Conservation (phyloP, 768 basidiomycete species). For the Coprinellus micaceus region DNA sequence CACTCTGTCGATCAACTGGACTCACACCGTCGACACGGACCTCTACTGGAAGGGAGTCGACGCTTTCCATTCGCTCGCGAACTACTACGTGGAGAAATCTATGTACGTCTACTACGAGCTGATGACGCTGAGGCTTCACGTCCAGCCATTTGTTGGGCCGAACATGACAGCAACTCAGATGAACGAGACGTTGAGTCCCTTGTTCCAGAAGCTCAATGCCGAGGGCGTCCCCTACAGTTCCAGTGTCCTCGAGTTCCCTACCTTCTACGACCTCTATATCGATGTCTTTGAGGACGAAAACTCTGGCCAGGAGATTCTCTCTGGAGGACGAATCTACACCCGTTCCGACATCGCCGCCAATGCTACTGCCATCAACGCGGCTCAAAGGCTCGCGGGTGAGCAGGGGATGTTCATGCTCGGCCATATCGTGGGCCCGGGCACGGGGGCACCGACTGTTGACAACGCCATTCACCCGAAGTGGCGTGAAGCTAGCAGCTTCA, state of each 20-base stretch:
- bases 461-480: constrained; percentile 12
- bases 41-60: constrained; percentile 13
- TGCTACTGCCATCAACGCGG: constrained; percentile 6
- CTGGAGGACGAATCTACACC: constrained; percentile 15
- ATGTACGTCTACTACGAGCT: constrained; percentile 15
- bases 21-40: constrained; percentile 11
- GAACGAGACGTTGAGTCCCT: constrained; percentile 7
- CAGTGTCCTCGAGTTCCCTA: constrained; percentile 7
- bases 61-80: constrained; percentile 12
- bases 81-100: constrained; percentile 11
- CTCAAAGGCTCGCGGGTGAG: not conserved
- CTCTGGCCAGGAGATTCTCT: constrained; percentile 1
- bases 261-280: constrained; percentile 16
- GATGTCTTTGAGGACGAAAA: constrained; percentile 15
- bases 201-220: constrained; percentile 8
- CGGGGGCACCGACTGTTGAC: not conserved
- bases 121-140: constrained; percentile 6
- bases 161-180: constrained; percentile 9
- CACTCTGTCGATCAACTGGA: constrained; percentile 13
- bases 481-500: not conserved
- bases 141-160: constrained; percentile 15
- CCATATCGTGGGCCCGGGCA: constrained; percentile 2
- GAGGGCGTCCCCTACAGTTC: constrained; percentile 9
- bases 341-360: constrained; percentile 10
- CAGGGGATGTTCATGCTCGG: constrained; percentile 7